Evolutionary conservation across 2,329 filamentous ascomycete species (phyloP).

Genomic region (Zymoseptoria crescenta): DNA sequence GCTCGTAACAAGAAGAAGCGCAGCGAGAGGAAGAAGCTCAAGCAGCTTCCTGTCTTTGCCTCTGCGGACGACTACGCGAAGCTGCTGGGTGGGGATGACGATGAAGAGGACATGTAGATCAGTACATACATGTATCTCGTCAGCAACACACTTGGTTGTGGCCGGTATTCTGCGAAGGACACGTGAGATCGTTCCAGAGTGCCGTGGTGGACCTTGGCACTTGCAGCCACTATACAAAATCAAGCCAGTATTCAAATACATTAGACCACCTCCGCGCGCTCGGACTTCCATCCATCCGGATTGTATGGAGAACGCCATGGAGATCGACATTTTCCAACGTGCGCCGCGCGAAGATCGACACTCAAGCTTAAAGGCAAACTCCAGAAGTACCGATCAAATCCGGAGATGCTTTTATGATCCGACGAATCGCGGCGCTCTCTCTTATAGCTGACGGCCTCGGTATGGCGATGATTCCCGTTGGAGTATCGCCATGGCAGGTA

Average conservation of each 20-base stretch:
- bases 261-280: background rate
- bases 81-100: conserved; percentile 30
- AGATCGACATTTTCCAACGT: background rate
- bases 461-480: background rate
- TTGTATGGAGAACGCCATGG: background rate
- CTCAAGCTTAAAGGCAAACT: background rate
- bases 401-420: background rate
- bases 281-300: background rate
- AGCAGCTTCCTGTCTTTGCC: conserved; percentile 84
- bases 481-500: background rate
- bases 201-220: too few species aligned
- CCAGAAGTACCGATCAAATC: background rate
- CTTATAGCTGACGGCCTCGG: background rate
- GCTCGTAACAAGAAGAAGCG: conserved; percentile 39
- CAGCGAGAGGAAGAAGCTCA: conserved; percentile 74
- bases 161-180: background rate
- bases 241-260: background rate
- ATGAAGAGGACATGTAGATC: conserved; percentile 14
- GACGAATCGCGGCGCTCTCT: background rate
- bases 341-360: background rate
- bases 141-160: too few species aligned
- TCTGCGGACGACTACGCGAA: conserved; percentile 89
- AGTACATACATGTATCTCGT: background rate
- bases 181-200: background rate
- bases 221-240: background rate